These are phyloP conservation scores for Epichloe hybrida DNA, from an alignment of 2,329 filamentous ascomycete genomes.

Conservation along the genomic window DNA sequence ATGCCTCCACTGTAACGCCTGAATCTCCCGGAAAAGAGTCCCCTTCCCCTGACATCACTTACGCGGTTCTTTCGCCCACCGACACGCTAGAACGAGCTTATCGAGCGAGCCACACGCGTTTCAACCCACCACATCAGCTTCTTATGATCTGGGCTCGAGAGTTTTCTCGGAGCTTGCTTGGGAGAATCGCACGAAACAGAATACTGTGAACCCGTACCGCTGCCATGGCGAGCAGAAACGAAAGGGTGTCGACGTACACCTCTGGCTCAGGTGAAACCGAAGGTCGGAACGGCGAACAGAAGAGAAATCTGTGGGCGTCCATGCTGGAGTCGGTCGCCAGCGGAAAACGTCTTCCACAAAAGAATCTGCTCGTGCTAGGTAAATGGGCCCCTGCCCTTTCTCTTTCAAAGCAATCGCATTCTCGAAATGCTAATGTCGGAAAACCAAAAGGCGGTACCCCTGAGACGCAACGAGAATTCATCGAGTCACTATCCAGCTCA, in stretches of 20 bases:
- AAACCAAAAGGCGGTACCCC: slow-evolving; percentile 53
- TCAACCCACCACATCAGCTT: not conserved
- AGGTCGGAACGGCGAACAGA: slow-evolving; percentile 52
- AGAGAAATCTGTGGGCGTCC: slow-evolving; percentile 87
- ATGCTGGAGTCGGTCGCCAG: slow-evolving; percentile 86
- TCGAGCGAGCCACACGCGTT: not conserved
- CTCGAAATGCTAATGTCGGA: slow-evolving; percentile 4
- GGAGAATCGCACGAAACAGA: not conserved
- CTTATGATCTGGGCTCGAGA: not conserved
- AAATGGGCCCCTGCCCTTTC: slow-evolving; percentile 8
- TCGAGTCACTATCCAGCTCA: slow-evolving; percentile 48
- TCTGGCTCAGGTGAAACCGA: slow-evolving; percentile 41
- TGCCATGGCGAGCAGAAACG: slow-evolving; percentile 37
- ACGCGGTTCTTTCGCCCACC: slow-evolving; percentile 6
- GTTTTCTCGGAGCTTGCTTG: not conserved
- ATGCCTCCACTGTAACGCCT: slow-evolving; percentile 1
- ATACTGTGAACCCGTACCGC: not conserved
- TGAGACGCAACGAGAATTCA: slow-evolving; percentile 72
- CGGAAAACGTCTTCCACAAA: slow-evolving; percentile 79
- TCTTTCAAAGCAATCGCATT: not conserved
- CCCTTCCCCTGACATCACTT: not conserved
- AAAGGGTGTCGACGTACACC: slow-evolving; percentile 46
- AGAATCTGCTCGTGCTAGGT: slow-evolving; percentile 81
- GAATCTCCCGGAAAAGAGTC: not conserved
- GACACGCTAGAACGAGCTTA: slow-evolving; percentile 1